These are phyloP conservation scores for Cryptosporidium parvum DNA, from an alignment of 169 alveolate genomes.

Conservation along the genomic window DNA sequence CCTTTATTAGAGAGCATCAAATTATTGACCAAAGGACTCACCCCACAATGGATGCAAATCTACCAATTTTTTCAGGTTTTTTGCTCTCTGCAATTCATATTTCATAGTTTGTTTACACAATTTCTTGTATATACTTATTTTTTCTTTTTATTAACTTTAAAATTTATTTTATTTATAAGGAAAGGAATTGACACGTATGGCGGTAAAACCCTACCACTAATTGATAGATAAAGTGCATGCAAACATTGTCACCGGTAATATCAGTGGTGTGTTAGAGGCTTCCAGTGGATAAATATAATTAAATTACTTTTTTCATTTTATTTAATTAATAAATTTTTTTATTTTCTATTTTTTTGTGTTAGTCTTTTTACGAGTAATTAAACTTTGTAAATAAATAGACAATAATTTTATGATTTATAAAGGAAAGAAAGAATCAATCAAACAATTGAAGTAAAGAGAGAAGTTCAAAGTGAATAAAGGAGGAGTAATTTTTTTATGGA, in stretches of 20 bases:
- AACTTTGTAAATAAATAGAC: neutral
- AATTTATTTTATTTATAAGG: no score
- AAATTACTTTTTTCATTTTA: neutral
- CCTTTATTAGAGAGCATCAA: conserved; percentile 70
- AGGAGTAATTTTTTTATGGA: neutral
- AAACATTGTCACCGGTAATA: conserved; percentile 26
- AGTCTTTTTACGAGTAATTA: neutral
- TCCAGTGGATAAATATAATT: neutral
- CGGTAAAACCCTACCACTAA: conserved; percentile 10
- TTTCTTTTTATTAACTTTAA: neutral
- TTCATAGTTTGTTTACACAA: neutral
- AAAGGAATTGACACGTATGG: conserved; percentile 23
- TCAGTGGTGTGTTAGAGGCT: conserved; percentile 1
- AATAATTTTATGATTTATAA: neutral
- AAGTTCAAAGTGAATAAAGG: neutral
- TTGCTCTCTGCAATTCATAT: conserved; percentile 63
- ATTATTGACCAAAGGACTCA: conserved; percentile 68
- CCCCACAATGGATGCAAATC: conserved; percentile 75
- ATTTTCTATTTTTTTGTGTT: neutral
- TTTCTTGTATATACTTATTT: neutral
- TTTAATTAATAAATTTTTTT: neutral
- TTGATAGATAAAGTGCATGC: conserved; percentile 38
- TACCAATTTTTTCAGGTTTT: conserved; percentile 67
- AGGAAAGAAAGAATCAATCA: neutral
- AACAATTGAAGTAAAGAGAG: neutral